phyloP scores from a whole-genome alignment of 805 yeast species.

The Kuraishia hungarica region DNA sequence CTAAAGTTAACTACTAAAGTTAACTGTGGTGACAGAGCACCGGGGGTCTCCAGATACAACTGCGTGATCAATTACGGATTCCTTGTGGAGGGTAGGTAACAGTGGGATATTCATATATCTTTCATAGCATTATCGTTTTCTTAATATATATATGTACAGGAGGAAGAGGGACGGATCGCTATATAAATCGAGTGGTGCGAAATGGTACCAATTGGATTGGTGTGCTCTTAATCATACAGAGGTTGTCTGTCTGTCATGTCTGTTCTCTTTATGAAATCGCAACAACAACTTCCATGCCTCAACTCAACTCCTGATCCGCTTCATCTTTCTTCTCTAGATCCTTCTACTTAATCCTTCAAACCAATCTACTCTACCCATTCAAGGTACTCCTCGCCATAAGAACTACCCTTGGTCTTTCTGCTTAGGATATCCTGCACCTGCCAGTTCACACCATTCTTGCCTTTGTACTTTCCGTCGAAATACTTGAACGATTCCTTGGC shows the following conservation, averaged over 20 bases:
- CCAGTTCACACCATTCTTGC: constrained; percentile 52
- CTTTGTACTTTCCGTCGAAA: constrained; percentile 41
- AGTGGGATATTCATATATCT: no score
- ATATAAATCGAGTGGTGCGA: no score
- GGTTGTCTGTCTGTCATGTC: no score
- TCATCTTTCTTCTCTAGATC: neutral
- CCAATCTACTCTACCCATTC: constrained; percentile 31
- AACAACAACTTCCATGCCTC: no score
- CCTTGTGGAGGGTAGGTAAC: no score
- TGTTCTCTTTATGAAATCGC: no score
- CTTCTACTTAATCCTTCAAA: neutral
- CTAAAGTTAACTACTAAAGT: no score
- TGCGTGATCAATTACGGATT: no score
- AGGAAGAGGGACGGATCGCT: neutral
- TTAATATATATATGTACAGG: neutral
- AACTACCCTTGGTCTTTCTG: constrained; percentile 42
- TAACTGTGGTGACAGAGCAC: no score
- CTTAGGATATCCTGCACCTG: constrained; percentile 54
- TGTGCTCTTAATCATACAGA: no score
- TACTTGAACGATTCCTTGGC: constrained; percentile 57
- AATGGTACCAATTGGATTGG: no score
- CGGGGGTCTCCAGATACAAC: no score
- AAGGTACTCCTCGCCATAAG: constrained; percentile 29
- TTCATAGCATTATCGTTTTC: neutral
- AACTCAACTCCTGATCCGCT: neutral